These are phyloP conservation scores for Glutinoglossum americanum DNA, from an alignment of 495 filamentous ascomycete species.

Conservation along the genomic window DNA sequence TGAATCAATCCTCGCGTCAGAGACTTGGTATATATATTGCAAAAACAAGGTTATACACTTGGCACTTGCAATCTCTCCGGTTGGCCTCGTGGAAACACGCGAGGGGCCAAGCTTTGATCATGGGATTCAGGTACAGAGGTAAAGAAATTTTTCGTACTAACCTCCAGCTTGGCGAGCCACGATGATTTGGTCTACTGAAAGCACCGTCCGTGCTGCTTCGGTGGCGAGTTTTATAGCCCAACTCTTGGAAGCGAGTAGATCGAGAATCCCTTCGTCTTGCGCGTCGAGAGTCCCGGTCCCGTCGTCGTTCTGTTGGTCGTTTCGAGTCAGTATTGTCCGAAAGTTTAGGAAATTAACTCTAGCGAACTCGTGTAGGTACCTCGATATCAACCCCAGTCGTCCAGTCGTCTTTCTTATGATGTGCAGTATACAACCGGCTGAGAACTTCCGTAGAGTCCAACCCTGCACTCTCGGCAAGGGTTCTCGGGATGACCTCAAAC, in stretches of 20 bases:
- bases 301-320: constrained; percentile 35
- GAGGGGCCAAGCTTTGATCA: neutral
- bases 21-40: neutral
- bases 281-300: constrained; percentile 67
- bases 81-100: neutral
- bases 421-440: constrained; percentile 75
- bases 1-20: neutral
- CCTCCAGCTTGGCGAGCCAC: constrained; percentile 88
- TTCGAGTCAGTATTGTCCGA: constrained; percentile 8
- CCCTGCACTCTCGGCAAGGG: constrained; percentile 81
- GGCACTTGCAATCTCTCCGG: neutral
- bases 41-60: neutral
- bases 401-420: constrained; percentile 73
- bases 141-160: neutral
- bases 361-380: neutral
- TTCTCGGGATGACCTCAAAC: constrained; percentile 90
- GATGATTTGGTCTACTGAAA: constrained; percentile 98
- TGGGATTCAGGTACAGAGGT: neutral
- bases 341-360: neutral
- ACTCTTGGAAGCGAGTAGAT: constrained; percentile 73
- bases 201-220: constrained; percentile 78
- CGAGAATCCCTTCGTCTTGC: constrained; percentile 74
- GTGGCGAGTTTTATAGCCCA: constrained; percentile 95
- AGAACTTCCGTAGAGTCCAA: constrained; percentile 91
- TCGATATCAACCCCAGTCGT: constrained; percentile 86